phyloP scores from a whole-genome alignment of 2,329 filamentous ascomycete species.

The Fusarium sp. region DNA sequence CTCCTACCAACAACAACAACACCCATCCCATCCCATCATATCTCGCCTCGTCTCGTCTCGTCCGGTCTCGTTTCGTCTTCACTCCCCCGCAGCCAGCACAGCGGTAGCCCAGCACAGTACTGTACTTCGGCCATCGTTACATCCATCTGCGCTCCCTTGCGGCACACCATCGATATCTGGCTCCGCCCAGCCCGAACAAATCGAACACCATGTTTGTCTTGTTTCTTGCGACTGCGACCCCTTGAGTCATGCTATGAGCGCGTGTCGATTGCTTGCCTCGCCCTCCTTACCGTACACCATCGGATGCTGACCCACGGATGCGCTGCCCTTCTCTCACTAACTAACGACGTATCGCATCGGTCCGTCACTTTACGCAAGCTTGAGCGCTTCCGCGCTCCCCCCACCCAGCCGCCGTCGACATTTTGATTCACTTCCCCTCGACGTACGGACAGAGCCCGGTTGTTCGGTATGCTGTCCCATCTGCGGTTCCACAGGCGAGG shows the following conservation, averaged over 20 bases:
- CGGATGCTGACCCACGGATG: conserved; percentile 36
- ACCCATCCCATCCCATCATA: neutral
- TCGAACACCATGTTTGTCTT: conserved; percentile 40
- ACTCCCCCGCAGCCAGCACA: neutral
- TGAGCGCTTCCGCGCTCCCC: conserved; percentile 26
- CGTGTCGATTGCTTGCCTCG: conserved; percentile 38
- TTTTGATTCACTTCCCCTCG: conserved; percentile 38
- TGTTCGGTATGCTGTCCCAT: conserved; percentile 60
- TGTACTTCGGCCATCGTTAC: conserved; percentile 11
- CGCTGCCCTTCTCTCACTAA: conserved; percentile 30
- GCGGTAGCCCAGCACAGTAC: neutral
- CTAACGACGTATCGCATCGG: conserved; percentile 7
- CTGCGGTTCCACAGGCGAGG: conserved; percentile 69
- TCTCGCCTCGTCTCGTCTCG: neutral
- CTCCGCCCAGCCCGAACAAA: conserved; percentile 22
- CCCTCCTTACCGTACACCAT: conserved; percentile 33
- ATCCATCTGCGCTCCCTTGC: conserved; percentile 22
- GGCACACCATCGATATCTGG: conserved; percentile 30
- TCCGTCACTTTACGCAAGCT: conserved; percentile 32
- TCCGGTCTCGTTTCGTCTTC: conserved; percentile 1
- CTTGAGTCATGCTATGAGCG: conserved; percentile 47
- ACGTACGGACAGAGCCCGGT: conserved; percentile 28
- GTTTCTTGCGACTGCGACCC: conserved; percentile 36
- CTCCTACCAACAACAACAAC: conserved; percentile 12
- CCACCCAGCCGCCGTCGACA: conserved; percentile 34